phyloP scores from a whole-genome alignment of 805 yeast genomes.

The Pichia gijzeniarum region DNA sequence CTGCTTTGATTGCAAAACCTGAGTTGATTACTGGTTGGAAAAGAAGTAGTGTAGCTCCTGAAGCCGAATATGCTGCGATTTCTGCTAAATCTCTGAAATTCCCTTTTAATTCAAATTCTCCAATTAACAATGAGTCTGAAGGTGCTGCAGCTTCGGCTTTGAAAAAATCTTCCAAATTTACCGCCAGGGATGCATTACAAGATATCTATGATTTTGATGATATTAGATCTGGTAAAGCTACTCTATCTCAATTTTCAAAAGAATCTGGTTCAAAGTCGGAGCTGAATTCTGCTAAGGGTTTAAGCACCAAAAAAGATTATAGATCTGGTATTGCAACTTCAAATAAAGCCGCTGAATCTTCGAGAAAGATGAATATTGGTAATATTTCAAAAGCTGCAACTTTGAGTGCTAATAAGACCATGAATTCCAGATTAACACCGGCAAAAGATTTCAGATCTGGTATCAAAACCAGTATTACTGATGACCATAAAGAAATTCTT shows the following conservation, averaged over 20 bases:
- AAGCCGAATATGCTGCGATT: conserved; percentile 42
- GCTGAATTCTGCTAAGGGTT: conserved; percentile 15
- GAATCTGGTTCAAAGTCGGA: conserved; percentile 7
- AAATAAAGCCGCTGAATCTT: conserved; percentile 24
- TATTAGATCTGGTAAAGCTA: conserved; percentile 34
- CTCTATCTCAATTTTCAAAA: conserved; percentile 24
- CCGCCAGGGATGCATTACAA: conserved; percentile 35
- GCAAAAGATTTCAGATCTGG: conserved; percentile 30
- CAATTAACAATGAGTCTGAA: conserved; percentile 12
- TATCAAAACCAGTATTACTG: conserved; percentile 20
- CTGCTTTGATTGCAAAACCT: conserved; percentile 47
- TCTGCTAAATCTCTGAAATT: conserved; percentile 30
- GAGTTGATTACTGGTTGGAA: conserved; percentile 44
- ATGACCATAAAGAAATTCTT: conserved; percentile 19
- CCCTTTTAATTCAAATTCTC: conserved; percentile 24
- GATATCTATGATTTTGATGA: conserved; percentile 40
- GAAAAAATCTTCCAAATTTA: conserved; percentile 21
- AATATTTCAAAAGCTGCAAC: conserved; percentile 27
- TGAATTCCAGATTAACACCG: conserved; percentile 42
- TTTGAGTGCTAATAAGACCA: conserved; percentile 36
- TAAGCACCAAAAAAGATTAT: conserved; percentile 15
- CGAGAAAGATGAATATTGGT: conserved; percentile 28
- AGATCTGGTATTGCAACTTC: conserved; percentile 26
- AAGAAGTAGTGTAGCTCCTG: conserved; percentile 37
- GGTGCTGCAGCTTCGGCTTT: conserved; percentile 41